Conservation (phyloP, 208 protist species). For the Trypanosoma lewisi region DNA sequence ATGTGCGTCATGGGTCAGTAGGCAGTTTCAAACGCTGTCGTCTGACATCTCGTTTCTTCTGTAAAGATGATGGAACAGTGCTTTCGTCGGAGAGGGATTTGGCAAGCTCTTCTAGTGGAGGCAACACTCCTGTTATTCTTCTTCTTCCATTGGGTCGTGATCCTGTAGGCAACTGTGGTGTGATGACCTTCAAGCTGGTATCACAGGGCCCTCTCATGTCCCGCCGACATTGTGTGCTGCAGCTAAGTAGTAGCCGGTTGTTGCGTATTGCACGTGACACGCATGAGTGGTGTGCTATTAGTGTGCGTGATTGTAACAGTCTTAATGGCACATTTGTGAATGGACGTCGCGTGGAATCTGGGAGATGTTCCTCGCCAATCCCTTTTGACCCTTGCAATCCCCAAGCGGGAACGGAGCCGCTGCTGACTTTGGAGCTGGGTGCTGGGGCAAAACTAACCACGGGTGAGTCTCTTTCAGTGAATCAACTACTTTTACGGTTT, state of each 20-base stretch:
- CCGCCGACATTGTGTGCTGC: conserved; percentile 35
- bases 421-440: conserved; percentile 38
- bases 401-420: conserved; percentile 11
- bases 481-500: conserved; percentile 29
- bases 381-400: conserved; percentile 16
- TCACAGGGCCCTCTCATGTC: conserved; percentile 34
- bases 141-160: conserved; percentile 32
- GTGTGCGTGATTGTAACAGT: conserved; percentile 30
- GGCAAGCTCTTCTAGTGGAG: background rate
- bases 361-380: conserved; percentile 8
- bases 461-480: conserved; percentile 24
- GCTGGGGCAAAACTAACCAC: conserved; percentile 19
- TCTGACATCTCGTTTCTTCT: conserved; percentile 28
- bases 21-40: conserved; percentile 26
- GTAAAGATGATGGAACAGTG: background rate
- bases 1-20: conserved; percentile 21
- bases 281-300: conserved; percentile 26
- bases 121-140: background rate
- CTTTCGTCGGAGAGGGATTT: background rate
- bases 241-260: conserved; percentile 7
- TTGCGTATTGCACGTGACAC: background rate
- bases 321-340: conserved; percentile 46
- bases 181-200: conserved; percentile 26
- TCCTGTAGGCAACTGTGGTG: conserved; percentile 20
- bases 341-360: conserved; percentile 20